phyloP scores from a whole-genome alignment of 2,329 filamentous ascomycete species.

The Aureobasidium sp. region DNA sequence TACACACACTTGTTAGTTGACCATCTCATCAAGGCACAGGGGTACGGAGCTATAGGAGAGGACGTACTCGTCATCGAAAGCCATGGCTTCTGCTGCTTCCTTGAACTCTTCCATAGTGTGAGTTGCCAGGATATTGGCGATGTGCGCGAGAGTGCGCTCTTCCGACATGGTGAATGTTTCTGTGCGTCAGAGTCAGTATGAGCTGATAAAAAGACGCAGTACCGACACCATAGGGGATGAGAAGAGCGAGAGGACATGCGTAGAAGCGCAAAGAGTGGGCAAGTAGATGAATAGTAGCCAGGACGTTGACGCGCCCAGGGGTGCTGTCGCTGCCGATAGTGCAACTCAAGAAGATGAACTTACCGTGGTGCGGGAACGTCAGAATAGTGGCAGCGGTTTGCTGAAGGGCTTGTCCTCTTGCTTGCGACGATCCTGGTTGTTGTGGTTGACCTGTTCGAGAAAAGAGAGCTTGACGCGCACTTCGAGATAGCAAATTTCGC shows the following conservation, averaged over 20 bases:
- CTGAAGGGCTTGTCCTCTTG: not conserved
- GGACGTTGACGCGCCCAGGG: not conserved
- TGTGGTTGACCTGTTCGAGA: not conserved
- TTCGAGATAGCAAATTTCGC: not conserved
- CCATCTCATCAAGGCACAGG: too few species aligned
- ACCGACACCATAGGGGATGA: not conserved
- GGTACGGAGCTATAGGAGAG: too few species aligned
- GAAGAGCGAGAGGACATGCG: not conserved
- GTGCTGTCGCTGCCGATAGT: not conserved
- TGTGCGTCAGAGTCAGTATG: not conserved
- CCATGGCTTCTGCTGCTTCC: too few species aligned
- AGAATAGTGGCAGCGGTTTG: not conserved
- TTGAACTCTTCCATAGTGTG: too few species aligned
- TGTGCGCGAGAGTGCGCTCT: too few species aligned
- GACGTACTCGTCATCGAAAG: too few species aligned
- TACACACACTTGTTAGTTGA: too few species aligned
- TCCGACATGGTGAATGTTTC: not conserved
- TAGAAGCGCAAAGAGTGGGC: not conserved
- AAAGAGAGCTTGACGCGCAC: not conserved
- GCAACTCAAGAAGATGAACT: not conserved
- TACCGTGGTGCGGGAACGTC: not conserved
- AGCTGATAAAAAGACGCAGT: not conserved
- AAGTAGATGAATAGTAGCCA: not conserved
- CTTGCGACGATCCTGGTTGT: not conserved
- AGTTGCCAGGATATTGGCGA: too few species aligned